Evolutionary conservation across 139 green algal genomes (phyloP).

Genomic region (Volvox africanus): DNA sequence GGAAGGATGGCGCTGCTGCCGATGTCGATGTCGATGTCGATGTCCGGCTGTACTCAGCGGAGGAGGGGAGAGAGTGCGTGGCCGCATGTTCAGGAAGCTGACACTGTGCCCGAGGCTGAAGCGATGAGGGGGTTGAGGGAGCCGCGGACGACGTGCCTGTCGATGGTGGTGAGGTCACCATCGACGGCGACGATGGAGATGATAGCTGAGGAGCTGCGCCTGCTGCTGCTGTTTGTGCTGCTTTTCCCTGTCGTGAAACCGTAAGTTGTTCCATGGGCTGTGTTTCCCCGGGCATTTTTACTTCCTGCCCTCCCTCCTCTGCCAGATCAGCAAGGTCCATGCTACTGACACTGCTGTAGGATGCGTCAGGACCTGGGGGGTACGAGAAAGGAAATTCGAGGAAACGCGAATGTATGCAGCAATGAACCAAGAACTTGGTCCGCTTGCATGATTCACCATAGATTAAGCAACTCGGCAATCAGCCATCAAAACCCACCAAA

Average conservation of each 20-base stretch:
- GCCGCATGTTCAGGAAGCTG: too few relatives aligned
- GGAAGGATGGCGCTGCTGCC: too few relatives aligned
- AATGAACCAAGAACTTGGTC: too few relatives aligned
- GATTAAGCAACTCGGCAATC: too few relatives aligned
- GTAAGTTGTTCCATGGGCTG: background rate
- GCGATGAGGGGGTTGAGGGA: background rate
- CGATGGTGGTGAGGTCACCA: background rate
- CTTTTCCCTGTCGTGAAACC: background rate
- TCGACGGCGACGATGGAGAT: background rate
- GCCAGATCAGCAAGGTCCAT: slow-evolving; percentile 2
- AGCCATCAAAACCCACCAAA: too few relatives aligned
- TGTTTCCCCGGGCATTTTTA: background rate
- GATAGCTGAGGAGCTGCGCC: background rate
- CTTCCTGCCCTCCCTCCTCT: background rate
- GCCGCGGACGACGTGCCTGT: background rate
- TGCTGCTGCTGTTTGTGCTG: background rate
- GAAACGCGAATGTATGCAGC: too few relatives aligned
- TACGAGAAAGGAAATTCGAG: too few relatives aligned
- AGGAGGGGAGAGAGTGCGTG: background rate
- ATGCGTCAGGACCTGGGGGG: background rate
- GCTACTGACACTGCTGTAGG: slow-evolving; percentile 28
- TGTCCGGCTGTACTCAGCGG: background rate
- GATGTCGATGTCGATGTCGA: background rate
- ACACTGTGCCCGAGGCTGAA: too few relatives aligned
- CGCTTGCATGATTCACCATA: too few relatives aligned